Base-by-base conservation (phyloP, 306 rosid species). In the Potentilla sterilis region DNA sequence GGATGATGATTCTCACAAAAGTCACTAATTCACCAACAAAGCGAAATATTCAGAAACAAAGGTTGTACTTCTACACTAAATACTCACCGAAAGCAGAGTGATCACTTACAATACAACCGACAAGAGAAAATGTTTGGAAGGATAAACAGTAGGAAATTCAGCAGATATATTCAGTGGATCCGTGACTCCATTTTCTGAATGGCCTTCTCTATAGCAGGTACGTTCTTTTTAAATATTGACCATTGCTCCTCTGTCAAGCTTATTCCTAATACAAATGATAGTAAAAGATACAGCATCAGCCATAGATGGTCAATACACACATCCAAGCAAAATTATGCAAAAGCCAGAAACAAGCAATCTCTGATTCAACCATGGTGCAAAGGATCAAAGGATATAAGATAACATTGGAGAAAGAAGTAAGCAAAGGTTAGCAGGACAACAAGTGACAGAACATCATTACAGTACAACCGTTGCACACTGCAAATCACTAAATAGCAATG, bases 201-300 rank as follows among this genome's bases (percentile, higher is more conserved):
- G 78, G 97, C 97, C 59, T 90, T 80, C 81, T 95, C 98, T 68
- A 92, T 83, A 69, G 87, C 97, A 72, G 97, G 92, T 43, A 90
- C 73, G 73, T 81, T 92, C 69, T 95, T 89, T 81, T 81, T 89
- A 21, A 95, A 90, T 82, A 70, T 24, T 10, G 90, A 81, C 97
- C 97, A 95, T 75, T 95, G 99, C 82, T 90, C 97, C 76, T 82
- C 91, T 2, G 92, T 92, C 97, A 92, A 82, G 84, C 97, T 92
- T 80, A 95, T 95, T 79, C 99, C 99, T 95, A 69, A 68, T 37
- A 78, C 35, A 72, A 2, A 40, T 4, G 13, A 10, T 5, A 18
- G 24, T 3, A 22, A 34, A 24, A 28, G 28, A 81, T 64, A 52
- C 67, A 63, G 66, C 34, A 80, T 68, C 37, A 40, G 43, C 19